Percentiles rank a stretch among this genome's conserved stretches.
Conservation (phyloP, 805 yeast species). For the Yamadazyma phyllophila region DNA sequence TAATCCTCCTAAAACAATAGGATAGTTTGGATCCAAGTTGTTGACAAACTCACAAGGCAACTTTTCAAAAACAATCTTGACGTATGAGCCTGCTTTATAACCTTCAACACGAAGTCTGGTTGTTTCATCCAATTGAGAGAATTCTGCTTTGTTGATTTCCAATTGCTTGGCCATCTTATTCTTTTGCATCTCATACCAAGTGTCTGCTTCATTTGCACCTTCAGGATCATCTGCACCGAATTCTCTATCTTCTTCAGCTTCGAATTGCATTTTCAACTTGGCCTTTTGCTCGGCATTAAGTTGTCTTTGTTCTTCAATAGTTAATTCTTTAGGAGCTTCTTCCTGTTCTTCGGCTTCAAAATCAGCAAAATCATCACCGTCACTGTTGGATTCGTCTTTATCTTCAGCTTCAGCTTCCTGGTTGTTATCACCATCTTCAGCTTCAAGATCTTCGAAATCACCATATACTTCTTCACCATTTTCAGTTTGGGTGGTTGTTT, state of each 20-base stretch:
- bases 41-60: constrained; percentile 90
- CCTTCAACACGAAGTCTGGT: constrained; percentile 86
- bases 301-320: constrained; percentile 74
- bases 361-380: constrained; percentile 45
- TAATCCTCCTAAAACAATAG: constrained; percentile 87
- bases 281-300: constrained; percentile 88
- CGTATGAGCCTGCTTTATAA: constrained; percentile 89
- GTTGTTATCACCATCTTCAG: constrained; percentile 23
- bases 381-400: constrained; percentile 37
- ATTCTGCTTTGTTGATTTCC: constrained; percentile 85
- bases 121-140: constrained; percentile 69
- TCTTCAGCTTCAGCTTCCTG: constrained; percentile 27
- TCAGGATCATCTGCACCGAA: constrained; percentile 80
- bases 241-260: constrained; percentile 65
- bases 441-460: constrained; percentile 55
- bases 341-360: constrained; percentile 45
- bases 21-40: constrained; percentile 80
- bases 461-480: constrained; percentile 49
- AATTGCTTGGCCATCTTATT: constrained; percentile 95
- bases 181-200: constrained; percentile 97
- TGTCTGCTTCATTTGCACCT: constrained; percentile 71
- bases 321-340: constrained; percentile 39
- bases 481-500: constrained; percentile 31
- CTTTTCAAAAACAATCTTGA: constrained; percentile 76
- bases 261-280: constrained; percentile 83